Base-by-base conservation (phyloP, 495 filamentous ascomycete species). In the Clavariopsis aquatica region DNA sequence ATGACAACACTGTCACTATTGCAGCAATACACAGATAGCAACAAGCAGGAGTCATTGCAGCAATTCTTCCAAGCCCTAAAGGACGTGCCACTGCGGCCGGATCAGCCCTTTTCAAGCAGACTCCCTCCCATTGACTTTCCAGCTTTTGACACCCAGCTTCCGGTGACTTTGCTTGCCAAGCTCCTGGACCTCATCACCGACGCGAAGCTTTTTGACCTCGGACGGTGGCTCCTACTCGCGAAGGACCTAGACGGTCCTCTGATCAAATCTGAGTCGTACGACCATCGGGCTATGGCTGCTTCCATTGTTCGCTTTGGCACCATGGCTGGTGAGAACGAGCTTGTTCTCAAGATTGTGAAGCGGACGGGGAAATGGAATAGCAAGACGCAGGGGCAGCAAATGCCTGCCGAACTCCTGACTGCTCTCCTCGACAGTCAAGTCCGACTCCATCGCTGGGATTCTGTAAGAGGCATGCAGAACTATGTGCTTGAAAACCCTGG, bases 231-330 rank as follows among this genome's bases (percentile, higher is more conserved):
- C 8, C 71, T 89, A 0, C 79, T 79, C 62, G 80, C 79, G 10
- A 62, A 79, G 29, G 84, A 84, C 52, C 58, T 84, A 1, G 85
- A 88, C 69, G 85, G 84, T 5, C 83, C 83, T 26, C 26, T 82
- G 0, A 82, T 89, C n/a, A 72, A 78, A 45, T 57, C 63, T 6
- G 64, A 62, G 24, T 60, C 78, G 29, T 89, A 87, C 66, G 65
- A 71, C 1, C 69, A 83, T 49, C 78, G 78, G 19, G 70, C 65
- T 27, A 58, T 89, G 26, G 78, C 82, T 4, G 80, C 84, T n/a
- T 77, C 84, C 1, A 76, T 89, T 24, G 68, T 88, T 17, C 79
- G 83, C 9, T 87, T 84, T 66, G 86, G 84, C 6, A 73, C 78
- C 24, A 80, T 82, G 20, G 79, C 82, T 3, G 71, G 76, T 41